A percentile compares a stretch with the other conserved stretches of the same genome.
Evolutionary conservation across 345 rosid genomes (phyloP).

Genomic region (Moricandia arvensis): DNA sequence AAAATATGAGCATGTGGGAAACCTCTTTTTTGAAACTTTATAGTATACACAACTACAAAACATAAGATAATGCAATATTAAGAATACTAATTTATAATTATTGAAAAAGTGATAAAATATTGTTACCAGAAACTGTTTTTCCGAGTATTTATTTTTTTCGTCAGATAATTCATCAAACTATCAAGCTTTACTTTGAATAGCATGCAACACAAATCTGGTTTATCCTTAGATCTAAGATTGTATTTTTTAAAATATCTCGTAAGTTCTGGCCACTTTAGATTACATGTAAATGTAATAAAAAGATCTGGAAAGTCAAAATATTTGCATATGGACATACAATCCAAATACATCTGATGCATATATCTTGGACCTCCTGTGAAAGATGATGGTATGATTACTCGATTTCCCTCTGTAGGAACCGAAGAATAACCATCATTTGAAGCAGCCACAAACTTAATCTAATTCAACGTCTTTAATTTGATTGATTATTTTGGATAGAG

Average conservation of each 20-base stretch:
- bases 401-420: neutral
- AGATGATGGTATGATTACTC: neutral
- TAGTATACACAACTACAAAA: neutral
- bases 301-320: neutral
- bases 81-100: too few species aligned
- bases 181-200: too few species aligned
- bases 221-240: neutral
- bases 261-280: neutral
- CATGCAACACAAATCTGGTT: too few species aligned
- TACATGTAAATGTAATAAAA: neutral
- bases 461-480: neutral
- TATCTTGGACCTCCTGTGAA: neutral
- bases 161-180: too few species aligned
- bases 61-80: too few species aligned
- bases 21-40: neutral
- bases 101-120: too few species aligned
- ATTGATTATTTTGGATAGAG: neutral
- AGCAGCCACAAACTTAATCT: neutral
- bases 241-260: too few species aligned
- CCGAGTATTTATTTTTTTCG: too few species aligned
- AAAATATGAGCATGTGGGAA: neutral
- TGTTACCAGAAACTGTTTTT: too few species aligned
- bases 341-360: neutral
- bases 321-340: neutral
- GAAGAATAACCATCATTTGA: neutral